These are phyloP conservation scores for Pleurotus tuoliensis DNA, from an alignment of 768 basidiomycete genomes.

Conservation along the genomic window DNA sequence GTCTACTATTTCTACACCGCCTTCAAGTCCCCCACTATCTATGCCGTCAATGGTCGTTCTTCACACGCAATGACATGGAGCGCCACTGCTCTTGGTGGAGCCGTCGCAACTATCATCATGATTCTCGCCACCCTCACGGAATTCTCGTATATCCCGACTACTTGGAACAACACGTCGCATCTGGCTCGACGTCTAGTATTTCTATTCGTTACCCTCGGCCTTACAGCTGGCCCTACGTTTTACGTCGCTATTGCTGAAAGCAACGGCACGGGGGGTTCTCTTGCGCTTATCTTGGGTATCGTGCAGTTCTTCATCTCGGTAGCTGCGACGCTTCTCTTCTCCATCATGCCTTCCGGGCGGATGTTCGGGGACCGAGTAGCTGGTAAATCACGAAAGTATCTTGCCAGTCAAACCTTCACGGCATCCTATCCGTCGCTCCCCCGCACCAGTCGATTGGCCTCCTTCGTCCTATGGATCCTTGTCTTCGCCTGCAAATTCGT, in stretches of 20 bases:
- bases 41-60: constrained; percentile 53
- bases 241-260: constrained; percentile 88
- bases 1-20: constrained; percentile 96
- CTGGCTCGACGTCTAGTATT: constrained; percentile 89
- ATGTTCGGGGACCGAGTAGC: constrained; percentile 99
- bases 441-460: constrained; percentile 66
- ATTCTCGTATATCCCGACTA: constrained; percentile 96
- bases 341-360: constrained; percentile 90
- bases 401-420: constrained; percentile 97
- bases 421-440: constrained; percentile 83
- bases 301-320: constrained; percentile 96
- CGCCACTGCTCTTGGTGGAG: constrained; percentile 90
- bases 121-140: constrained; percentile 90
- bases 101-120: constrained; percentile 96
- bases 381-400: constrained; percentile 93
- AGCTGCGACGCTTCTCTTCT: constrained; percentile 80
- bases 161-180: constrained; percentile 98
- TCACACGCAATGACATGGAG: constrained; percentile 87
- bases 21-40: constrained; percentile 88
- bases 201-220: constrained; percentile 82
- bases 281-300: constrained; percentile 90
- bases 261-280: constrained; percentile 56
- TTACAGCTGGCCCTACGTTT: constrained; percentile 91
- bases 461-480: constrained; percentile 81
- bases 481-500: constrained; percentile 95